Conservation (phyloP, 768 basidiomycete genomes). For the Termitomyces heimii region DNA sequence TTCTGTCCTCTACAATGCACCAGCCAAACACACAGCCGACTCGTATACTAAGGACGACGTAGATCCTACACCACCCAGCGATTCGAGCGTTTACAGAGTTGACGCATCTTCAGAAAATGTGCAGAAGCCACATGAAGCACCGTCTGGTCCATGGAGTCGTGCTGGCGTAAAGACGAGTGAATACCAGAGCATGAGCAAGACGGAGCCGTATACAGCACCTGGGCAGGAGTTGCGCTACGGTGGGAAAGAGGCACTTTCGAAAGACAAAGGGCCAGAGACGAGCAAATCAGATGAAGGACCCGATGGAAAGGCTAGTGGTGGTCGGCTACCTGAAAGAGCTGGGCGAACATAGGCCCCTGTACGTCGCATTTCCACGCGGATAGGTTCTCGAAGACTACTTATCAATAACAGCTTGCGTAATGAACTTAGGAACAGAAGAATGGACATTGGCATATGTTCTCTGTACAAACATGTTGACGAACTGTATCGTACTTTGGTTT, state of each 20-base stretch:
- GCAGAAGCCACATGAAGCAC: slow-evolving; percentile 44
- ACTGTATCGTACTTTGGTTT: not conserved
- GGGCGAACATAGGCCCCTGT: slow-evolving; percentile 1
- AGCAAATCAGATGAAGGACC: slow-evolving; percentile 30
- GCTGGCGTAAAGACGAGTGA: slow-evolving; percentile 32
- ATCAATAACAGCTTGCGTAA: not conserved
- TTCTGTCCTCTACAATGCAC: not conserved
- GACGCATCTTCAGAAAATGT: slow-evolving; percentile 37
- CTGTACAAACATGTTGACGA: not conserved
- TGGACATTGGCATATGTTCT: not conserved
- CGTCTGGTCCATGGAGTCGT: slow-evolving; percentile 40
- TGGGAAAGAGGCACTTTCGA: slow-evolving; percentile 18
- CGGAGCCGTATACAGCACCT: slow-evolving; percentile 24
- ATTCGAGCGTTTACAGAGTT: slow-evolving; percentile 38
- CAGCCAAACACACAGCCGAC: slow-evolving; percentile 26
- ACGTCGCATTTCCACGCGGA: not conserved
- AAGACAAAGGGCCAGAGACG: slow-evolving; percentile 28
- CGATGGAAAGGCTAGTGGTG: slow-evolving; percentile 27
- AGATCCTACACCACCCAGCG: slow-evolving; percentile 35
- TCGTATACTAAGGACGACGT: slow-evolving; percentile 45
- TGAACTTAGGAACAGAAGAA: not conserved
- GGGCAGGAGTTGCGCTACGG: slow-evolving; percentile 25
- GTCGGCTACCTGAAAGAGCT: slow-evolving; percentile 25
- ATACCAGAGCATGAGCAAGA: slow-evolving; percentile 25
- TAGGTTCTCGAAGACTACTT: no score